These are phyloP conservation scores for Hymenoscyphus albidus DNA, from an alignment of 2,329 filamentous ascomycete species.

Conservation along the genomic window DNA sequence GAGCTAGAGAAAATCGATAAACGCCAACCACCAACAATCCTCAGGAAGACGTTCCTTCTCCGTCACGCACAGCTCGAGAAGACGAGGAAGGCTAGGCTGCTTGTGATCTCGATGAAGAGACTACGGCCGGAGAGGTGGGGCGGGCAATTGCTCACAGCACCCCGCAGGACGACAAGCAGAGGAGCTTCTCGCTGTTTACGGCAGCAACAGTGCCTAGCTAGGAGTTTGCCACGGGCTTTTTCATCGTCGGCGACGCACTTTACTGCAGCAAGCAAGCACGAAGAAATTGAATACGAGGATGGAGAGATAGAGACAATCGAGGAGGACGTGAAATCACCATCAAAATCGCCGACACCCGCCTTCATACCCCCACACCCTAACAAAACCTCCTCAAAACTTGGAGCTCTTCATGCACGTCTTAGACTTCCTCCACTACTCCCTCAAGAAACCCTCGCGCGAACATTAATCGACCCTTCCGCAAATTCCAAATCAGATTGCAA, in stretches of 20 bases:
- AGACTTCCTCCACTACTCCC: constrained; percentile 78
- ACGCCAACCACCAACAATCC: constrained; percentile 19
- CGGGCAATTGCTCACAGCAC: constrained; percentile 53
- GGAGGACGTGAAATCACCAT: neutral
- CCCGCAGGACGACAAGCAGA: constrained; percentile 21
- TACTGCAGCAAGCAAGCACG: neutral
- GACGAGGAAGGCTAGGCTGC: constrained; percentile 20
- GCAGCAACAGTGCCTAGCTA: constrained; percentile 30
- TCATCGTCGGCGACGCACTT: constrained; percentile 11
- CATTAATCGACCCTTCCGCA: constrained; percentile 81
- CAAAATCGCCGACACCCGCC: constrained; percentile 11
- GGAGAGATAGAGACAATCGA: constrained; percentile 7
- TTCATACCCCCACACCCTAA: constrained; percentile 67
- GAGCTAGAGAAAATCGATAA: constrained; percentile 12
- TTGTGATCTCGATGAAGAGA: constrained; percentile 50
- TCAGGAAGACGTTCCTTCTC: constrained; percentile 12
- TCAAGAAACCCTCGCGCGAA: constrained; percentile 77
- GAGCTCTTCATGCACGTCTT: constrained; percentile 86
- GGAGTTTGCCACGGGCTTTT: constrained; percentile 18
- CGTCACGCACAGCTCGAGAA: constrained; percentile 14
- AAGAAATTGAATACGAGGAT: constrained; percentile 31
- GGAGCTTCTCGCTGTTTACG: constrained; percentile 41
- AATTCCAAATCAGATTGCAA: constrained; percentile 79
- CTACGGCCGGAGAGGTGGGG: constrained; percentile 58
- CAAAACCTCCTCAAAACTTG: constrained; percentile 82